Conservation (phyloP, 768 basidiomycete species). For the Leccinum fibrillosum region DNA sequence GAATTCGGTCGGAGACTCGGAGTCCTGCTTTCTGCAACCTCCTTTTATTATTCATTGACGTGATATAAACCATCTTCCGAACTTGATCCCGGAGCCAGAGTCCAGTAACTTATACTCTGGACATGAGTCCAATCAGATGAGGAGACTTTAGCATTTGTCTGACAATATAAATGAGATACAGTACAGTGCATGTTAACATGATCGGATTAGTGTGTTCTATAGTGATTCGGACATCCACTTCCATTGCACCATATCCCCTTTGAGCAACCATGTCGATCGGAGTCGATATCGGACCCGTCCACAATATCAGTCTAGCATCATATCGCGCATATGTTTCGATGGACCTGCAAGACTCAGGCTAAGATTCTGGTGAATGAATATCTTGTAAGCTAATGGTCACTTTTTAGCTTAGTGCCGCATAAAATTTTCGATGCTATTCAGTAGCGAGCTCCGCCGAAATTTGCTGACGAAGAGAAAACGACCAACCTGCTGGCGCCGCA, state of each 20-base stretch:
- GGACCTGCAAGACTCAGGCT: not conserved
- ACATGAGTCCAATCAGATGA: not conserved
- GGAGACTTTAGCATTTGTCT: not conserved
- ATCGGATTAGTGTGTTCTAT: not conserved
- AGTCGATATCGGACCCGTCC: not conserved
- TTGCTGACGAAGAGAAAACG: not conserved
- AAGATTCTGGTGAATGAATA: not conserved
- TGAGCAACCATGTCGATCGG: slow-evolving; percentile 11
- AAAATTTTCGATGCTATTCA: not conserved
- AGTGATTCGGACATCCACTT: not conserved
- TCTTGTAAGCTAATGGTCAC: not conserved
- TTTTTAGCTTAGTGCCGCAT: not conserved
- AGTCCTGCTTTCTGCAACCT: not conserved
- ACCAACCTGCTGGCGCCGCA: not conserved
- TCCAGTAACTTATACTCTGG: not conserved
- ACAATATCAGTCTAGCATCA: not conserved
- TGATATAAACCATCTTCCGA: not conserved
- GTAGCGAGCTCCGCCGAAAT: slow-evolving; percentile 2
- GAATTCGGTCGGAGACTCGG: slow-evolving; percentile 1
- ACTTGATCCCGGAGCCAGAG: not conserved
- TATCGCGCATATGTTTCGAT: not conserved
- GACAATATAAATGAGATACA: not conserved
- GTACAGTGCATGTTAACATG: not conserved
- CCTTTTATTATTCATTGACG: not conserved
- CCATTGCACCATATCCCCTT: slow-evolving; percentile 16